Evolutionary conservation across 2,329 filamentous ascomycete species (phyloP).

Genomic region (Sporothrix phasma): DNA sequence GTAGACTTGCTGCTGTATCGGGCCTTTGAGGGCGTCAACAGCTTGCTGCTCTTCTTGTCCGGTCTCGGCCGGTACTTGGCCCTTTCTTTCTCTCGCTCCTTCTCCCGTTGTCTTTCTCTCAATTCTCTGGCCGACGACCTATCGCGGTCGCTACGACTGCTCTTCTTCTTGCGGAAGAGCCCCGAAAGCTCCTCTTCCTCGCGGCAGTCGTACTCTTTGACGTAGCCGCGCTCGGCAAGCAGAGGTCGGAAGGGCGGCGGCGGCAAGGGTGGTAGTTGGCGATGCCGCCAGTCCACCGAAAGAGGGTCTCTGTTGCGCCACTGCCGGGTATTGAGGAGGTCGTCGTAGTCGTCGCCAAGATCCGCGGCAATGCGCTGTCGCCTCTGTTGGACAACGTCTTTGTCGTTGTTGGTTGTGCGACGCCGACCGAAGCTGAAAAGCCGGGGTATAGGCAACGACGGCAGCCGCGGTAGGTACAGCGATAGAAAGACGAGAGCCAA

Average conservation of each 20-base stretch:
- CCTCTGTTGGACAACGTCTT: constrained; percentile 4
- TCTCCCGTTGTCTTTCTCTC: constrained; percentile 1
- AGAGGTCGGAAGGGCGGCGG: constrained; percentile 8
- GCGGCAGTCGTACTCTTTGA: constrained; percentile 8
- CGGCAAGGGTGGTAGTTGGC: constrained; percentile 16
- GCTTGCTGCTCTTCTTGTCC: neutral
- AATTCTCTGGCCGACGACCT: neutral
- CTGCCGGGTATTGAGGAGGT: neutral
- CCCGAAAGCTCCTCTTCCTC: neutral
- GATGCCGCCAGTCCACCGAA: constrained; percentile 15
- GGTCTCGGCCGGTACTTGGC: neutral
- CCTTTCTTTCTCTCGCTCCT: neutral
- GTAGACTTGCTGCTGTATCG: neutral
- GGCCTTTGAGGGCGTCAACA: neutral
- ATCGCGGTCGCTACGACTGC: constrained; percentile 6
- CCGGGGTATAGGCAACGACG: constrained; percentile 17
- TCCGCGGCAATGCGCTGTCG: constrained; percentile 6
- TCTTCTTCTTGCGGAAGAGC: constrained; percentile 2
- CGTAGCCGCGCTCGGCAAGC: constrained; percentile 6
- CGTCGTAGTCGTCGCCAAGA: constrained; percentile 16
- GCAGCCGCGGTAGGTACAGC: constrained; percentile 34
- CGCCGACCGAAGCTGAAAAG: constrained; percentile 21
- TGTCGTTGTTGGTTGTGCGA: constrained; percentile 14
- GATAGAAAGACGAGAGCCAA: constrained; percentile 42
- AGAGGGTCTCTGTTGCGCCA: neutral